A percentile compares a stretch with the other conserved stretches of the same genome.
Conservation (phyloP, 176 grass and related monocot species). For the Oryza officinalis region DNA sequence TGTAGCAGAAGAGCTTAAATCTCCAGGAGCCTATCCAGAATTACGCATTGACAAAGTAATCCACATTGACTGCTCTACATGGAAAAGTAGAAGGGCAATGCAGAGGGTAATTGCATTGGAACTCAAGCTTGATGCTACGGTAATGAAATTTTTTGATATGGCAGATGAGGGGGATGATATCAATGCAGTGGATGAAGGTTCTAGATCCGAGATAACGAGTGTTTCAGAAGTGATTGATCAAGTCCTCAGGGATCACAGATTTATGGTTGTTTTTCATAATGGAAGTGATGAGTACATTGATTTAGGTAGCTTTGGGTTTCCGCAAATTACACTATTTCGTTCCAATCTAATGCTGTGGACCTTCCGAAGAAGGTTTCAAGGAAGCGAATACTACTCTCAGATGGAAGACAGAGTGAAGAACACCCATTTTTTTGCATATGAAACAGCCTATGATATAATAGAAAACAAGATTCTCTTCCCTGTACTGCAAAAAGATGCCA, state of each 20-base stretch:
- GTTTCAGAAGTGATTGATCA: not conserved
- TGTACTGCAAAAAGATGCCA: not conserved
- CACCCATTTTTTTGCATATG: not conserved
- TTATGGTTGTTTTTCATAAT: not conserved
- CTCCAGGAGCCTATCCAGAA: not conserved
- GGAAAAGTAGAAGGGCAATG: not conserved
- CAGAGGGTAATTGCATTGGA: conserved; percentile 14
- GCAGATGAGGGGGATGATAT: not conserved
- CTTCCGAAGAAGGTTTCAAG: not conserved
- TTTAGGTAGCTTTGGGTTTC: accelerated
- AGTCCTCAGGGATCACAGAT: not conserved
- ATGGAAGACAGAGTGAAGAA: not conserved
- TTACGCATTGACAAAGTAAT: not conserved
- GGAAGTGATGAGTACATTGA: not conserved
- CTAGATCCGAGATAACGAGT: not conserved
- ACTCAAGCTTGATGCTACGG: not conserved
- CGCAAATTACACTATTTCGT: too few species aligned
- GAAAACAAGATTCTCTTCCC: not conserved
- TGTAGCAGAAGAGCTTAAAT: not conserved
- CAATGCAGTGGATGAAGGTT: not conserved
- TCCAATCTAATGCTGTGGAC: too few species aligned
- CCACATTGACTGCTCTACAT: not conserved
- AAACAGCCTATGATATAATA: accelerated
- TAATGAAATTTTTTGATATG: not conserved
- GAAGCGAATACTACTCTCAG: accelerated